Conservation (phyloP, 257 asterid genomes). For the Salvia splendens region DNA sequence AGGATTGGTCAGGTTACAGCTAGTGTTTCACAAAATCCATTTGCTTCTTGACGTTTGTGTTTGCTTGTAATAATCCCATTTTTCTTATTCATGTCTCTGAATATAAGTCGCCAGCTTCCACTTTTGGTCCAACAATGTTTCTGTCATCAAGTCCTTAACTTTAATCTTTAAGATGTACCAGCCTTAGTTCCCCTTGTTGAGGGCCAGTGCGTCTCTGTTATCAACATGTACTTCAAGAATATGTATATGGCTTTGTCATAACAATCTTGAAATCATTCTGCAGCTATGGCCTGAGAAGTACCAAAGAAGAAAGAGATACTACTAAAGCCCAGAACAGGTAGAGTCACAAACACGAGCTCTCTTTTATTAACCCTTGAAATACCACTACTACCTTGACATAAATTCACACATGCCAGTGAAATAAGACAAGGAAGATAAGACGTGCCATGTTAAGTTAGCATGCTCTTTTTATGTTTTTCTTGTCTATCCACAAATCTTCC, state of each 20-base stretch:
- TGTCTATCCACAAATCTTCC: too few species aligned
- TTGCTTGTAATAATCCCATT: constrained; percentile 17
- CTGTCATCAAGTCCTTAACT: neutral
- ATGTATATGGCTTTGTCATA: constrained; percentile 13
- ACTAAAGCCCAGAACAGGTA: constrained; percentile 66
- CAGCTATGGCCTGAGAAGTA: constrained; percentile 77
- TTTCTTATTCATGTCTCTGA: neutral
- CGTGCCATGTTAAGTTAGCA: neutral
- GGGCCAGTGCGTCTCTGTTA: constrained; percentile 5
- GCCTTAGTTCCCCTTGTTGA: neutral
- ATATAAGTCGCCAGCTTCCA: neutral
- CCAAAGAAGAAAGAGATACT: constrained; percentile 75
- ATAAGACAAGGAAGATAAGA: constrained; percentile 14
- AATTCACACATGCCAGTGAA: neutral
- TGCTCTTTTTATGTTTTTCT: neutral
- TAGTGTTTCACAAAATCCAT: neutral
- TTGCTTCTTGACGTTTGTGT: neutral
- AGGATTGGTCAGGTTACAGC: constrained; percentile 4
- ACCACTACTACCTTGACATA: neutral
- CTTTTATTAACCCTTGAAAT: constrained; percentile 17
- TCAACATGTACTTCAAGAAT: constrained; percentile 16
- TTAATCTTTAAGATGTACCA: neutral
- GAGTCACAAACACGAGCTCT: constrained; percentile 1
- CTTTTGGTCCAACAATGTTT: neutral
- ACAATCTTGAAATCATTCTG: constrained; percentile 35